A percentile compares a stretch with the other conserved stretches of the same genome.
phyloP scores from a whole-genome alignment of 768 basidiomycete species.

The Boletus speciosus region DNA sequence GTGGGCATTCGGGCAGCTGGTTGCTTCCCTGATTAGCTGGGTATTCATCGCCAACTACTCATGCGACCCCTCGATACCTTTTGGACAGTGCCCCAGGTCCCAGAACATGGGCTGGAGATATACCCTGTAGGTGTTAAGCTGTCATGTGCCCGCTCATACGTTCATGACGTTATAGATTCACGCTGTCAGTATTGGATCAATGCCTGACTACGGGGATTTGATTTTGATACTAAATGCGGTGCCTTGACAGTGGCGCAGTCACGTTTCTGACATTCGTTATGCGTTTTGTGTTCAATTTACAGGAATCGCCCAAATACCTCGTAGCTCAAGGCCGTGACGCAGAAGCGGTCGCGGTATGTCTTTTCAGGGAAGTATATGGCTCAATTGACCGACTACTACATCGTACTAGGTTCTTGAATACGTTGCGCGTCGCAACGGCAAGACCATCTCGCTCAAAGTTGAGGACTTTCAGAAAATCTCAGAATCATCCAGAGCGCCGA shows the following conservation, averaged over 20 bases:
- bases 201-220: not conserved
- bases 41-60: constrained; percentile 55
- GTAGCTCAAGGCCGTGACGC: constrained; percentile 53
- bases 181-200: constrained; percentile 33
- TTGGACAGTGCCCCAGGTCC: constrained; percentile 42
- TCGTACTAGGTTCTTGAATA: constrained; percentile 41
- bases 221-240: constrained; percentile 1
- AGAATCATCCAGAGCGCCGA: constrained; percentile 8
- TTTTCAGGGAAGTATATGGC: not conserved
- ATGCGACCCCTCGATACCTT: constrained; percentile 33
- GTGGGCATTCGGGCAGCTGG: constrained; percentile 51
- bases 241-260: constrained; percentile 37
- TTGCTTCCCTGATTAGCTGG: constrained; percentile 52
- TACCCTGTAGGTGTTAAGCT: constrained; percentile 34
- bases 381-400: not conserved
- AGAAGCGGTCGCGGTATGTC: constrained; percentile 46
- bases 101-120: constrained; percentile 65
- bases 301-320: constrained; percentile 62
- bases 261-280: constrained; percentile 52
- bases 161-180: constrained; percentile 29
- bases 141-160: not conserved
- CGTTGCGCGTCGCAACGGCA: constrained; percentile 48
- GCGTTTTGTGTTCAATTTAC: constrained; percentile 54
- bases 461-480: constrained; percentile 40
- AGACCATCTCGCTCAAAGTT: constrained; percentile 41